Base-by-base conservation (phyloP, 805 yeast species). In the Gaillardinia entomophila region DNA sequence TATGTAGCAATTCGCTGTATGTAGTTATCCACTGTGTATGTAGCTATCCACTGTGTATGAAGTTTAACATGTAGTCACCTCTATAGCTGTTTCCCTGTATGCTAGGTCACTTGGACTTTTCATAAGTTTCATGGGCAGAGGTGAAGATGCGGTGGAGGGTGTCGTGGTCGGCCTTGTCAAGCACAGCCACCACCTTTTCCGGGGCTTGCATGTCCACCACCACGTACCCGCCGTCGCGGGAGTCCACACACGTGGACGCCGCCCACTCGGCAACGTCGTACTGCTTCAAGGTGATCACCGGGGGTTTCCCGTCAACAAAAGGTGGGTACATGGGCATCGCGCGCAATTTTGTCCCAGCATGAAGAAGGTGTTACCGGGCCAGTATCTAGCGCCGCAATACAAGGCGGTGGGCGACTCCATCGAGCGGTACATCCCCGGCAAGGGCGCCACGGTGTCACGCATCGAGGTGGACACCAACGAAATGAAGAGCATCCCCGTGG, bases 311-410 rank as follows among this genome's bases (percentile, higher is more conserved):
- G 40, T 72, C 51, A 2, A 66, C 56, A 34, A 58, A 63, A 11
- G 44, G 51, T 27, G 78, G 78, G 37, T 65, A 73, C 14, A 36
- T 34, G 11, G 38, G 27, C 45, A 43, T 41, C 13, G 15, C 7
- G 11, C 11, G 19, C 26, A 18, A 20, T 51, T 53, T 16, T 15
- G 30, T 27, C 16, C 22, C 26, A 18, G 37, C 40, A 33, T 38
- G 12, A 43, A 31, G 20, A 22, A 35, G 15, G 58, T 50, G 17
- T 41, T 53, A 15, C 96, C 96, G 1, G 96, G 96, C 0, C 95
- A 87, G 46, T 73, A 80, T 26, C 65, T 87, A 16, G 71, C 78
- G 13, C 89, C 92, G 1, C 60, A 68, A 5, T 68, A 62, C 45
- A 66, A 68, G 30, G 33, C 45, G 12, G 49, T 38, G 11, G 43